phyloP scores from a whole-genome alignment of 257 asterid genomes.

The Mentha longifolia region DNA sequence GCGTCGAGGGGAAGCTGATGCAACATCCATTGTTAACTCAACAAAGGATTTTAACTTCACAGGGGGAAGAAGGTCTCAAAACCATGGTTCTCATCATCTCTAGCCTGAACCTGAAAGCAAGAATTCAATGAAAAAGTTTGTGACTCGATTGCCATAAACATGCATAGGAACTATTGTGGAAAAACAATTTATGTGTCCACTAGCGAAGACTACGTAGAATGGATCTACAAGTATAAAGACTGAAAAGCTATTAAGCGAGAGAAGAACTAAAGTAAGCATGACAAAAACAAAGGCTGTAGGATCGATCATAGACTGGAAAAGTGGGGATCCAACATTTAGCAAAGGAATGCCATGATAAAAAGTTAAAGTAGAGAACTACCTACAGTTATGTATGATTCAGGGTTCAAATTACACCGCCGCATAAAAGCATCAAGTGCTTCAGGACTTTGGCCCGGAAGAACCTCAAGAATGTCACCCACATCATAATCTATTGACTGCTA shows the following conservation, averaged over 20 bases:
- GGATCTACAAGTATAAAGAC: background rate
- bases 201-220: background rate
- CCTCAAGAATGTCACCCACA: slow-evolving; percentile 88
- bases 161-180: slow-evolving; percentile 18
- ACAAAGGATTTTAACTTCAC: slow-evolving; percentile 76
- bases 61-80: slow-evolving; percentile 51
- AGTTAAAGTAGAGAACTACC: slow-evolving; percentile 43
- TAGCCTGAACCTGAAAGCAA: slow-evolving; percentile 60
- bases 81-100: slow-evolving; percentile 44
- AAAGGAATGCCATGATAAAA: slow-evolving; percentile 15
- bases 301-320: background rate
- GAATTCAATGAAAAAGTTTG: slow-evolving; percentile 15
- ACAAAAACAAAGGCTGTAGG: slow-evolving; percentile 1
- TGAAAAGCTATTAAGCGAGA: background rate
- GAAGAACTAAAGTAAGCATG: background rate
- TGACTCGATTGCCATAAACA: slow-evolving; percentile 18
- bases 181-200: background rate
- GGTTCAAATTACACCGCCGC: slow-evolving; percentile 76
- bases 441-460: slow-evolving; percentile 89
- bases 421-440: slow-evolving; percentile 81
- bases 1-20: slow-evolving; percentile 91
- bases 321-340: background rate
- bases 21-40: slow-evolving; percentile 87
- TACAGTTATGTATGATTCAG: slow-evolving; percentile 81
- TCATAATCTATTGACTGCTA: slow-evolving; percentile 75